phyloP scores from a whole-genome alignment of 2,329 filamentous ascomycete genomes.

The Sporothrix schenckii region DNA sequence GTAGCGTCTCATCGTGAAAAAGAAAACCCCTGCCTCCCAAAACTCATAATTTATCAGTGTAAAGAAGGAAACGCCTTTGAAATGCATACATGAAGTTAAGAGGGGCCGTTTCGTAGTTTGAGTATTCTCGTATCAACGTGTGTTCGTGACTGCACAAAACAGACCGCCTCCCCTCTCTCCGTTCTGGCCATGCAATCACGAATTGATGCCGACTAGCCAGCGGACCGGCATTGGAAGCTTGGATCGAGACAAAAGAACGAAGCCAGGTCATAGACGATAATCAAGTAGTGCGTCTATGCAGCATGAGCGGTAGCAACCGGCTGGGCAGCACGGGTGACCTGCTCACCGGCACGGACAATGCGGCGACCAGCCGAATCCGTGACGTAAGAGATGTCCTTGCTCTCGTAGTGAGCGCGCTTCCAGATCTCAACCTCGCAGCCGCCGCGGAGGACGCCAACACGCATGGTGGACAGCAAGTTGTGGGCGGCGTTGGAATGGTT shows the following conservation, averaged over 20 bases:
- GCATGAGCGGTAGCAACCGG: conserved; percentile 83
- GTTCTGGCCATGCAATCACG: background rate
- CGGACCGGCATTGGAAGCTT: background rate
- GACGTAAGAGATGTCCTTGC: conserved; percentile 78
- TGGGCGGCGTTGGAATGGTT: conserved; percentile 87
- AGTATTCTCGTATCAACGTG: conserved; percentile 14
- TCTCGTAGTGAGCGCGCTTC: conserved; percentile 83
- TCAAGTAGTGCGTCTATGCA: conserved; percentile 54
- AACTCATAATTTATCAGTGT: conserved; percentile 9
- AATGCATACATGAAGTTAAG: conserved; percentile 28
- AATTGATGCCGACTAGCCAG: background rate
- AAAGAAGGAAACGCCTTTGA: conserved; percentile 23
- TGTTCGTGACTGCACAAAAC: conserved; percentile 19
- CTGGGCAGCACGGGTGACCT: conserved; percentile 80
- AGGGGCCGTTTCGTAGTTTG: background rate
- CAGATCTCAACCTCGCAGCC: conserved; percentile 91
- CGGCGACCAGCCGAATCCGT: conserved; percentile 80
- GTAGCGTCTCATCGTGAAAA: conserved; percentile 26
- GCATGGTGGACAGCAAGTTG: conserved; percentile 86
- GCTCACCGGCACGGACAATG: conserved; percentile 81
- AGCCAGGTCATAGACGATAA: background rate
- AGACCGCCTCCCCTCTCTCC: conserved; percentile 18
- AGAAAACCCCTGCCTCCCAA: conserved; percentile 29
- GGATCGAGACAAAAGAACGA: background rate
- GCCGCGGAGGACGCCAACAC: conserved; percentile 81